phyloP scores from a whole-genome alignment of 495 filamentous ascomycete genomes.

The Neurospora africana region DNA sequence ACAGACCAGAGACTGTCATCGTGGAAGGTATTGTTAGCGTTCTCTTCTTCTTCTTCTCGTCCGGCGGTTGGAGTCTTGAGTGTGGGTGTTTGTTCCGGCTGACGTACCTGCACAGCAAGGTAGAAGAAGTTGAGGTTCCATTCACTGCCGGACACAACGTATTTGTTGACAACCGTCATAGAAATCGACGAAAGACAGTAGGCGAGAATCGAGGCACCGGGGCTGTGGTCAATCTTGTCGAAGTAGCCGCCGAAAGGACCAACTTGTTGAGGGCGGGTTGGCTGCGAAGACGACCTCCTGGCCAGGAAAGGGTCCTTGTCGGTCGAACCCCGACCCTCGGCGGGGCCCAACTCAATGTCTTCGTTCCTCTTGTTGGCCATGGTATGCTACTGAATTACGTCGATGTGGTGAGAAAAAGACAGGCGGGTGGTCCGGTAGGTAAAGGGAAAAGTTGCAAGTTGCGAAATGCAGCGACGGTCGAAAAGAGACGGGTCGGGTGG shows the following conservation, averaged over 20 bases:
- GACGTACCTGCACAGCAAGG: slow-evolving; percentile 73
- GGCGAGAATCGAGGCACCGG: slow-evolving; percentile 67
- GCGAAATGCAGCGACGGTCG: slow-evolving; percentile 3
- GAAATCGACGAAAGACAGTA: slow-evolving; percentile 93
- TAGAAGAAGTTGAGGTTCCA: slow-evolving; percentile 98
- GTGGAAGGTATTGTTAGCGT: slow-evolving; percentile 12
- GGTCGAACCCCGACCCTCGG: slow-evolving; percentile 28
- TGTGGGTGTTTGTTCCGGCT: neutral
- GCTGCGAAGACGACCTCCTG: slow-evolving; percentile 17
- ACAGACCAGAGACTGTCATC: slow-evolving; percentile 72
- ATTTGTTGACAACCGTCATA: slow-evolving; percentile 99
- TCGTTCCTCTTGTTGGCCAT: slow-evolving; percentile 76
- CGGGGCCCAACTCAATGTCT: slow-evolving; percentile 61
- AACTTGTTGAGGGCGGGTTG: slow-evolving; percentile 37
- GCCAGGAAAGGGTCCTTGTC: slow-evolving; percentile 49
- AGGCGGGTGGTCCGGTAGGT: neutral
- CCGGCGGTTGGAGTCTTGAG: neutral
- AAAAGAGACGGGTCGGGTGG: neutral
- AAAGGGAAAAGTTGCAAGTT: slow-evolving; percentile 1
- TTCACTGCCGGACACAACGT: slow-evolving; percentile 76
- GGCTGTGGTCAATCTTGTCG: slow-evolving; percentile 54
- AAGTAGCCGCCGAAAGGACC: slow-evolving; percentile 29
- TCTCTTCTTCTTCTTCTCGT: neutral
- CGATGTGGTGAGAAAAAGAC: slow-evolving; percentile 15
- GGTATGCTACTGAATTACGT: slow-evolving; percentile 6